A percentile compares a stretch with the other conserved stretches of the same genome.
phyloP scores from a whole-genome alignment of 768 basidiomycete species.

The Strobilomyces dryophilus region DNA sequence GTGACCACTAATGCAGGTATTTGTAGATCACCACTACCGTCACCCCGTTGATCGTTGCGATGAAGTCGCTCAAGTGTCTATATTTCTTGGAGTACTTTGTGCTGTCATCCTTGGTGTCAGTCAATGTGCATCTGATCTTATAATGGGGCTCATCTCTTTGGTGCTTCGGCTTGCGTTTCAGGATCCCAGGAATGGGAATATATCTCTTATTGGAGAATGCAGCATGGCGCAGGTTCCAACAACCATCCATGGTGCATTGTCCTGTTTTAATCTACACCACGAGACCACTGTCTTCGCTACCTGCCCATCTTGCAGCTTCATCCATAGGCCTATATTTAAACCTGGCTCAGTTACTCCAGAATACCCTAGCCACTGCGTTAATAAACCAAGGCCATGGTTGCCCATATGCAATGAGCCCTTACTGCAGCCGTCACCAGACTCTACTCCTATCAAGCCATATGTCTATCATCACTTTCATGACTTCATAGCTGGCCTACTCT shows the following conservation, averaged over 20 bases:
- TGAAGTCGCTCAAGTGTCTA: no score
- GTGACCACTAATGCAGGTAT: background rate
- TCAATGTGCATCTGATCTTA: background rate
- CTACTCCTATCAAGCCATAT: slow-evolving; percentile 1
- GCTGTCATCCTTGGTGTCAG: background rate
- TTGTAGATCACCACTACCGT: background rate
- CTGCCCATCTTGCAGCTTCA: background rate
- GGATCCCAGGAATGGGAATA: background rate
- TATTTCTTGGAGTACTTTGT: background rate
- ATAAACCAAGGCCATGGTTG: background rate
- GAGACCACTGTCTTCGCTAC: background rate
- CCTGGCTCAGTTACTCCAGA: background rate
- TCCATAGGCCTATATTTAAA: background rate
- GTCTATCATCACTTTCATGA: slow-evolving; percentile 3
- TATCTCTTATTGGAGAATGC: background rate
- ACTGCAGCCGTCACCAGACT: background rate
- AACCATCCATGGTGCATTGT: background rate
- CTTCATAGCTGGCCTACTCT: background rate
- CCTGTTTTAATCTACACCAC: background rate
- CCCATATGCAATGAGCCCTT: background rate
- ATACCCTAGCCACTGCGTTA: background rate
- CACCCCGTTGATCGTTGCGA: no score
- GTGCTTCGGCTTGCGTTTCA: background rate
- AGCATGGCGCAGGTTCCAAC: background rate
- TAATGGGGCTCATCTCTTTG: background rate